Conservation (phyloP, 345 rosid species). For the Lumnitzera littorea region DNA sequence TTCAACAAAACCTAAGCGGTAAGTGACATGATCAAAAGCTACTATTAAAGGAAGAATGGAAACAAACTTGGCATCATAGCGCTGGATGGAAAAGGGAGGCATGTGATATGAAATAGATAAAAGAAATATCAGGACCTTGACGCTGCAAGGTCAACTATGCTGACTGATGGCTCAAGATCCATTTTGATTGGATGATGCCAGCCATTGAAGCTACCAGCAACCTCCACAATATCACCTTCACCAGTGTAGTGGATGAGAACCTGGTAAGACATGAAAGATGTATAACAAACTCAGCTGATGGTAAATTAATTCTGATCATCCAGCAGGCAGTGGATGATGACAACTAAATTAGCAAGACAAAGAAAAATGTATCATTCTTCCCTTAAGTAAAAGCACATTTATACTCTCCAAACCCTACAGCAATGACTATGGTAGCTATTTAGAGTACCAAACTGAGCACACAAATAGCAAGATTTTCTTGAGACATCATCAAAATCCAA, state of each 20-base stretch:
- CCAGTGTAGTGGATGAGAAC: conserved; percentile 66
- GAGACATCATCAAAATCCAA: no score
- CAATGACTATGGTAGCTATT: no score
- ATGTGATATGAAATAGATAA: background rate
- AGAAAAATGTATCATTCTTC: background rate
- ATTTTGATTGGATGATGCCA: conserved; percentile 77
- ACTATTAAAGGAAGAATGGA: background rate
- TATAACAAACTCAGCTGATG: background rate
- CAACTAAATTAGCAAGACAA: background rate
- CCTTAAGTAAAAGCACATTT: no score
- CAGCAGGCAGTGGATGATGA: background rate
- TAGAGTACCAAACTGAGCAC: no score
- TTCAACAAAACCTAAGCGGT: no score
- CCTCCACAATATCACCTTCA: conserved; percentile 81
- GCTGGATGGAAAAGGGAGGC: background rate
- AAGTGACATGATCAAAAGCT: no score
- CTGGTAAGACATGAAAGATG: conserved; percentile 27
- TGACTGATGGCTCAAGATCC: conserved; percentile 59
- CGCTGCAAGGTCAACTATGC: conserved; percentile 19
- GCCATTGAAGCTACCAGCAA: conserved; percentile 91
- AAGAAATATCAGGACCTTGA: conserved; percentile 31
- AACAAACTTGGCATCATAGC: background rate
- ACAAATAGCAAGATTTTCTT: no score
- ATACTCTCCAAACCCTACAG: no score
- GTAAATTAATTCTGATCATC: background rate